These are phyloP conservation scores for Mortierella alpina DNA, from an alignment of 192 early-diverging fungal genomes.

Conservation along the genomic window DNA sequence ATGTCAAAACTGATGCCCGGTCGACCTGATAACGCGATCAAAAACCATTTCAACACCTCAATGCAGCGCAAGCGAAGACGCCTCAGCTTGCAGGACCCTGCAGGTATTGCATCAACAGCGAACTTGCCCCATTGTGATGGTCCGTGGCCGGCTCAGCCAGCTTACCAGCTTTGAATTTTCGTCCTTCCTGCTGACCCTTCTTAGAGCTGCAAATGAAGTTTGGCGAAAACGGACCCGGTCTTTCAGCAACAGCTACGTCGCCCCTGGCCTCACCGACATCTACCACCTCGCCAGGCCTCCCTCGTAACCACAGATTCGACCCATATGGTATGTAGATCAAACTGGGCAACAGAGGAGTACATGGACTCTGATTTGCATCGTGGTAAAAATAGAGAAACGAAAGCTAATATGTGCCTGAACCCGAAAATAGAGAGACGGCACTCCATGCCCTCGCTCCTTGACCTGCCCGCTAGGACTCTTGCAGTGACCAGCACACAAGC, in stretches of 20 bases:
- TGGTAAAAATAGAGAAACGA: neutral
- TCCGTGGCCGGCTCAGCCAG: too few relatives aligned
- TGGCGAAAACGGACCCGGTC: constrained; percentile 11
- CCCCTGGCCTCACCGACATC: constrained; percentile 38
- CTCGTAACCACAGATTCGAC: constrained; percentile 38
- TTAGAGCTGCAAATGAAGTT: constrained; percentile 51
- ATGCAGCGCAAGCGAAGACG: constrained; percentile 53
- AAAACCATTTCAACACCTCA: constrained; percentile 53
- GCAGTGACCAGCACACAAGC: constrained; percentile 7
- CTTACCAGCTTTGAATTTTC: neutral
- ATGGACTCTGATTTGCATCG: neutral
- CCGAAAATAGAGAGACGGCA: constrained; percentile 30
- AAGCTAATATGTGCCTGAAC: too few relatives aligned
- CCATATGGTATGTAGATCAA: constrained; percentile 41
- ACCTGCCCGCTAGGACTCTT: constrained; percentile 15
- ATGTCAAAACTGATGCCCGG: constrained; percentile 56
- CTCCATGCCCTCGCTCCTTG: constrained; percentile 40
- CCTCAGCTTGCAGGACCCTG: constrained; percentile 42
- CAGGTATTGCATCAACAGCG: constrained; percentile 9
- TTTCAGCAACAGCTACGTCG: constrained; percentile 14
- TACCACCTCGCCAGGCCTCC: constrained; percentile 20
- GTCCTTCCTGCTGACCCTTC: neutral
- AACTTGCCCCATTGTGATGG: neutral
- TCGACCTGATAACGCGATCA: constrained; percentile 51
- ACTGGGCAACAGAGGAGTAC: neutral